These are phyloP conservation scores for Leccinum boreale DNA, from an alignment of 768 basidiomycete species.

Conservation along the genomic window DNA sequence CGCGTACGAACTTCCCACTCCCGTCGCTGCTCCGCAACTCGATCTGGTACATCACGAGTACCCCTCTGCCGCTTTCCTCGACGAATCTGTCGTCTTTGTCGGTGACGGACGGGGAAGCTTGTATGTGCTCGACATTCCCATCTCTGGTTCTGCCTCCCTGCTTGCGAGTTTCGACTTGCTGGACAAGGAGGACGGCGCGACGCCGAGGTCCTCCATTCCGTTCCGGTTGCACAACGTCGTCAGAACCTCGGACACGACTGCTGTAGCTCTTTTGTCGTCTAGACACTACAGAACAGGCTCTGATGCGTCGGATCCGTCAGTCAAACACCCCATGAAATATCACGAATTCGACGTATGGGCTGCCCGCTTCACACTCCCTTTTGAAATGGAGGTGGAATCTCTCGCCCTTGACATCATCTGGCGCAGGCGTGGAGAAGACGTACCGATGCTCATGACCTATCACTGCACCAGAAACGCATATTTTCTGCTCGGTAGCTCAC, in stretches of 20 bases:
- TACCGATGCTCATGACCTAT: slow-evolving; percentile 60
- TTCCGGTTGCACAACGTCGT: slow-evolving; percentile 40
- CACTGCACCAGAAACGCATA: slow-evolving; percentile 43
- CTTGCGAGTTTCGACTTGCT: slow-evolving; percentile 52
- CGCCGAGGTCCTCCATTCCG: slow-evolving; percentile 31
- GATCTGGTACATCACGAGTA: slow-evolving; percentile 60
- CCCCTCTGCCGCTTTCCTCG: slow-evolving; percentile 63
- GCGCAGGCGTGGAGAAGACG: slow-evolving; percentile 65
- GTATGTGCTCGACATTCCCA: slow-evolving; percentile 52
- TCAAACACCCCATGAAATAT: slow-evolving; percentile 24
- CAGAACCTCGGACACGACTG: slow-evolving; percentile 34
- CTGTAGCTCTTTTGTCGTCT: slow-evolving; percentile 57
- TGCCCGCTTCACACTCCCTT: slow-evolving; percentile 46
- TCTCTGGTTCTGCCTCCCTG: slow-evolving; percentile 38
- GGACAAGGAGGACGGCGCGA: slow-evolving; percentile 11
- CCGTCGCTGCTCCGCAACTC: slow-evolving; percentile 41
- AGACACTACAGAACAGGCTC: slow-evolving; percentile 39
- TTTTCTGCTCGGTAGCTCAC: slow-evolving; percentile 56
- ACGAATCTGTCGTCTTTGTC: slow-evolving; percentile 47
- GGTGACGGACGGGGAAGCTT: slow-evolving; percentile 71
- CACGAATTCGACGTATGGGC: slow-evolving; percentile 67
- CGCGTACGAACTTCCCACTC: slow-evolving; percentile 58
- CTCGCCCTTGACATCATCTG: slow-evolving; percentile 55
- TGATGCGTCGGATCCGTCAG: slow-evolving; percentile 15
- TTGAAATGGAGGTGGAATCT: slow-evolving; percentile 31